phyloP scores from a whole-genome alignment of 768 basidiomycete species.

The Cyclocybe aegerita region DNA sequence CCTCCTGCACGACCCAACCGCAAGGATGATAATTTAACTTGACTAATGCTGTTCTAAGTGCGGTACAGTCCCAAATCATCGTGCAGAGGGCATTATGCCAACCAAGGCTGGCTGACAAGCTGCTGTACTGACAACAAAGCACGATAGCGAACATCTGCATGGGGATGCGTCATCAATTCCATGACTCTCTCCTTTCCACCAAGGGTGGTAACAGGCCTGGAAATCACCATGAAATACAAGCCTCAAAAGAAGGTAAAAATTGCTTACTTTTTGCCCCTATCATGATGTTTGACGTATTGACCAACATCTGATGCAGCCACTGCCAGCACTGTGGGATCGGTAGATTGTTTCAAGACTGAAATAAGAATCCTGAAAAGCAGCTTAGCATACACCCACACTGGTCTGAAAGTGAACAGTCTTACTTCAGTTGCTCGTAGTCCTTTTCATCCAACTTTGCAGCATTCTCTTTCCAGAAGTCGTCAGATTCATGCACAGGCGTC shows the following conservation, averaged over 20 bases:
- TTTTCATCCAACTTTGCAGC: constrained; percentile 83
- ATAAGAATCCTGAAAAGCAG: constrained; percentile 60
- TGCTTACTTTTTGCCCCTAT: constrained; percentile 87
- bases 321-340: constrained; percentile 78
- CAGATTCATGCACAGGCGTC: constrained; percentile 95
- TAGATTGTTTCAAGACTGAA: constrained; percentile 64
- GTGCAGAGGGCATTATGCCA: too few relatives aligned
- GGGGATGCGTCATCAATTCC: constrained; percentile 89
- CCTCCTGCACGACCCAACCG: too few relatives aligned
- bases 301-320: constrained; percentile 94
- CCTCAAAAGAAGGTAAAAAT: constrained; percentile 1
- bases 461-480: constrained; percentile 98
- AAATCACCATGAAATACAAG: neutral
- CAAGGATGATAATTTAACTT: too few relatives aligned
- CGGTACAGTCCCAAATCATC: too few relatives aligned
- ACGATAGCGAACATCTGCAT: constrained; percentile 89
- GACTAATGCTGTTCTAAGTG: too few relatives aligned
- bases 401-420: constrained; percentile 11
- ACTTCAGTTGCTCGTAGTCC: constrained; percentile 86
- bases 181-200: constrained; percentile 86
- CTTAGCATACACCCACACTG: neutral
- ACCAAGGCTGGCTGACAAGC: constrained; percentile 89
- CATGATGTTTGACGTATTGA: constrained; percentile 90
- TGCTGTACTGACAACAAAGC: constrained; percentile 89
- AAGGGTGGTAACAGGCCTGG: constrained; percentile 76